Base-by-base conservation (phyloP, 345 rosid species). In the Combretum micranthum region DNA sequence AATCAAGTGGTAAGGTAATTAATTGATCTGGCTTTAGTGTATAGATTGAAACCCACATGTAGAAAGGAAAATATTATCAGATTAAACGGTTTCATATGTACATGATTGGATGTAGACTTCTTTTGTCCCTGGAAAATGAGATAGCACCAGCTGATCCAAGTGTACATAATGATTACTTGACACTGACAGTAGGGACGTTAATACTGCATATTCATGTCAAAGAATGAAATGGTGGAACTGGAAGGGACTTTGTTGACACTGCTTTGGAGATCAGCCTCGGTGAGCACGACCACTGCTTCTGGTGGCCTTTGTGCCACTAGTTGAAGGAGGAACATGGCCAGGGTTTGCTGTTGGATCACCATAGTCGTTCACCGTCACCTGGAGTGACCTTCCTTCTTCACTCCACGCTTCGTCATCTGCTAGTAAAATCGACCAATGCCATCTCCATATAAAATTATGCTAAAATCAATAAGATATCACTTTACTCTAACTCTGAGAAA, bases 241-340 rank as follows among this genome's bases (percentile, higher is more conserved):
- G 5, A 44, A 44, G 25, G 19, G 25, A 42, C 23, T 16, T 16
- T 12, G 52, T 20, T 32, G 39, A 32, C 9, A 9, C 39, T 5
- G 6, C 39, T 32, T 32, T 11, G 9, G 39, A 7, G 6, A 1
- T 73, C 65, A 63, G 57, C 83, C 77, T 74, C 44, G 68, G 3
- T 76, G 75, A 55, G 82, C 53, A 6, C 69, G 60, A 43, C 59
- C 59, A 16, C 37, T 19, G 43, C 77, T 55, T 23, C 66, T 64
- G 54, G 66, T 55, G 20, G 64, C 60, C 53, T 48, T 66, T 49
- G 20, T 61, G 50, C 22, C 58, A 49, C n/a, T 22, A 21, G 52
- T 58, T 18, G 59, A 50, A 3, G 83, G 79, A 57, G 85, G 96
- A 55, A 82, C 80, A 20, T 83, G 90, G 50, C 76, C 76, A n/a